Evolutionary conservation across 495 filamentous ascomycete species (phyloP), one percentile per base, ranked within the genome.

Genomic region (Aspergillus taichungensis): DNA sequence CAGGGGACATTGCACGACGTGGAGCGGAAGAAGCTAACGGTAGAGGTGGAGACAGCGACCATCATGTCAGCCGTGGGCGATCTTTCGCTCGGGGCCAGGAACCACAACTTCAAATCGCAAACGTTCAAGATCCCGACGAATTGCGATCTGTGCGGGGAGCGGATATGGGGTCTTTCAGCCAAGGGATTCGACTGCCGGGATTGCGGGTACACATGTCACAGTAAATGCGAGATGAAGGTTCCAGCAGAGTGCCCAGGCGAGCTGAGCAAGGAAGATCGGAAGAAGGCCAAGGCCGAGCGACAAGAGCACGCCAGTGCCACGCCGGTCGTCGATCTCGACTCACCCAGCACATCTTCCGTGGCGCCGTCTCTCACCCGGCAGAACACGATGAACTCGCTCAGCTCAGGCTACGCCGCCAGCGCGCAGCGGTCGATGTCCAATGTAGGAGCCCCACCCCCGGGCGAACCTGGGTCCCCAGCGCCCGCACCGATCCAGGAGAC

Each of bases 111-210:
- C 77, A 92, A 91, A 61, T 83, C 87, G 30, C 86, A 95, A 53
- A 97, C 90, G 0, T 97, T 96, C 75, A 97, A 95, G 58, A 94
- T 99, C 43, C 94, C 94, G 0, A 99, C 92, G 5, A 97, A 96
- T 59, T 99, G 92, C 63, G 91, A 99, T 57, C 73, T 95, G 5
- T 99, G 92, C 51, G 88, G 88, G 5, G 92, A 99, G 52, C 78
- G 91, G 8, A 95, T 97, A 59, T 97, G 92, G 92, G 92, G 92
- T 3, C 60, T 99, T 10, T 88, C 85, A 2, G 92, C 92, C 18
- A 97, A 97, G 65, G 92, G 94, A 2, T 94, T 94, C 49, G 87
- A 88, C 61, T 99, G 92, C 59, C 78, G 83, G 47, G 89, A 95
- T 59, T 99, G 92, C 55, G 94, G 92, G 6, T 99, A 94, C 64